These are phyloP conservation scores for Periconia sp. DNA, from an alignment of 2,329 filamentous ascomycete species.

Conservation along the genomic window DNA sequence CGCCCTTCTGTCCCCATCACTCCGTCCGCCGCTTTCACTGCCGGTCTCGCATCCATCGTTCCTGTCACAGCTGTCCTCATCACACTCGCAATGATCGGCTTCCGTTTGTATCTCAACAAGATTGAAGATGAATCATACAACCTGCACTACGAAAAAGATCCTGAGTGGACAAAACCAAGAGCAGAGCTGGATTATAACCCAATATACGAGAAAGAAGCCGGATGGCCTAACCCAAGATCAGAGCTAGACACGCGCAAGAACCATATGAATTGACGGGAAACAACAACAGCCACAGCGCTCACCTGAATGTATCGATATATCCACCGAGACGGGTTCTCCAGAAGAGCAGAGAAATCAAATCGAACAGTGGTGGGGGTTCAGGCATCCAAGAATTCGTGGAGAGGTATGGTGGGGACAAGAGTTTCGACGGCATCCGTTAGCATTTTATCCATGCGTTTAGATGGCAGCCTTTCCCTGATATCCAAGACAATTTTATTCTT, in stretches of 20 bases:
- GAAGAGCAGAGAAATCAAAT: background rate
- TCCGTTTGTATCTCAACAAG: background rate
- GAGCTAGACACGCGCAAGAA: background rate
- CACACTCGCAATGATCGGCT: background rate
- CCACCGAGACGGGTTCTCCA: background rate
- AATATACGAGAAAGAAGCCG: background rate
- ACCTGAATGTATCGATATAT: background rate
- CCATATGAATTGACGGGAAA: background rate
- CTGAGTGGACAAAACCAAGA: background rate
- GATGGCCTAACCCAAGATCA: background rate
- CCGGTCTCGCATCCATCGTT: background rate
- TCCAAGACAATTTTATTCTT: constrained; percentile 6
- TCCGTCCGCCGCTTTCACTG: background rate
- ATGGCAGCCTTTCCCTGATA: background rate
- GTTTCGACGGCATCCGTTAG: constrained; percentile 1
- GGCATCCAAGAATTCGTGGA: background rate
- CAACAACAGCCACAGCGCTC: background rate
- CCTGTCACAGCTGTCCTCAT: background rate
- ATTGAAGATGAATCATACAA: background rate
- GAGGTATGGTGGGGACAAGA: background rate
- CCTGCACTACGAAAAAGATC: background rate
- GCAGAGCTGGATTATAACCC: background rate
- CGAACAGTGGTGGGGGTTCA: background rate
- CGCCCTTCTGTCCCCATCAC: background rate
- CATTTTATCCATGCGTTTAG: constrained; percentile 1